Base-by-base conservation (phyloP, 352 stramenopile genomes). In the Pythium dissimile region DNA sequence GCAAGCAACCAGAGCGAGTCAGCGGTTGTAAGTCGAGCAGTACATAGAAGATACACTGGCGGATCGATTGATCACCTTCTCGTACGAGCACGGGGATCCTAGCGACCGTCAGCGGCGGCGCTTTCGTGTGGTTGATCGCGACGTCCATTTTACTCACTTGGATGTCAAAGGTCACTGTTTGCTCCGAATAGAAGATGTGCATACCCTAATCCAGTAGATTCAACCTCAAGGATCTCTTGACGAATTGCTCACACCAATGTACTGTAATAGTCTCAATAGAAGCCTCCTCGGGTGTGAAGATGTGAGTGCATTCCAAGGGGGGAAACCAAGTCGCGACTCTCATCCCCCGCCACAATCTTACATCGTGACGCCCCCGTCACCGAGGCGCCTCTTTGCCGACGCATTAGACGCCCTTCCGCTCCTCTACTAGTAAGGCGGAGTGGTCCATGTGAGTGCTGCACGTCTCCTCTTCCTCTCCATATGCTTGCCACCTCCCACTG, bases 31-130 rank as follows among this genome's bases (percentile, higher is more conserved):
- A n/a, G n/a, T n/a, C n/a, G n/a, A n/a, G n/a, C n/a, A n/a, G 18
- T 23, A 10, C 39, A 52, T 46, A 44, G 52, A 11, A 10, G 11
- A 16, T 26, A 12, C n/a, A 42, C 10, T 11, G 1, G 24, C 44
- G 34, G 43, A 35, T 49, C 2, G 12, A 18, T 12, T n/a, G 5
- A 34, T 2, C 39, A 81, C 72, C 72, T 77, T 81, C 72, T 27
- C 69, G 69, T 35, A 81, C 72, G 18, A 81, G 46, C 53, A 63
- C 67, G 24, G 72, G 72, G 48, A 81, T 77, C 38, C 59, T 30
- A 34, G 71, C 72, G 30, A 81, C 72, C 12, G 62, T 69, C 21
- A 77, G 39, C 44, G 57, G 48, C 32, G 41, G 12, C 26, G 31
- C 37, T 5, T 7, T 46, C n/a, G 49, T 16, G 34, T 41, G 12